Conservation (phyloP, 768 basidiomycete genomes). For the Postia placenta region DNA sequence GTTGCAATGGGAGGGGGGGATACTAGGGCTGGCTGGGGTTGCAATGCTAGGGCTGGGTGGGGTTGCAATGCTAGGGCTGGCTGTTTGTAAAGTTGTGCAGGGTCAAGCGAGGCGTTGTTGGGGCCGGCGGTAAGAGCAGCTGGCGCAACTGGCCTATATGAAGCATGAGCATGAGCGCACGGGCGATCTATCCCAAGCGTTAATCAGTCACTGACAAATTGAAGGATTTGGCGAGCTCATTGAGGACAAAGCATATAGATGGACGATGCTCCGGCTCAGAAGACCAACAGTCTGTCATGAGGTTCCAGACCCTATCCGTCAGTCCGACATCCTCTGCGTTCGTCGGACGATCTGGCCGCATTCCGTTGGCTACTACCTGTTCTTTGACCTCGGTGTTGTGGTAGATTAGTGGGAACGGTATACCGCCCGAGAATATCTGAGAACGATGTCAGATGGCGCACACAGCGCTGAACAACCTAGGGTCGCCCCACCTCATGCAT, state of each 20-base stretch:
- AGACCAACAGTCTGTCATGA: not conserved
- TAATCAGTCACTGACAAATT: too few relatives aligned
- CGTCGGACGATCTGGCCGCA: not conserved
- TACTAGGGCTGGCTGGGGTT: too few relatives aligned
- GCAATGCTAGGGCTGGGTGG: too few relatives aligned
- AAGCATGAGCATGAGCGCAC: too few relatives aligned
- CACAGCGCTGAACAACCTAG: not conserved
- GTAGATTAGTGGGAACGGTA: not conserved
- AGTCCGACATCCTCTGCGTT: not conserved
- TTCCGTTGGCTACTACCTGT: not conserved
- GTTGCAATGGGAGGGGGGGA: too few relatives aligned
- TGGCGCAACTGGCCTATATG: too few relatives aligned
- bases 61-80: too few relatives aligned
- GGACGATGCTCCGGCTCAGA: not conserved
- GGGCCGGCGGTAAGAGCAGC: too few relatives aligned
- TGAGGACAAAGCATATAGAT: not conserved
- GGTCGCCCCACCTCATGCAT: constrained; percentile 1
- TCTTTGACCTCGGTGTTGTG: not conserved
- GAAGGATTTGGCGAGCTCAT: too few relatives aligned
- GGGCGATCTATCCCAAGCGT: too few relatives aligned
- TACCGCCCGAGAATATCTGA: not conserved
- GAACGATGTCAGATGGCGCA: not conserved
- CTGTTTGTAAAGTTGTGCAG: too few relatives aligned
- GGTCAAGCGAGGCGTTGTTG: too few relatives aligned
- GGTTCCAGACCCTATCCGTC: not conserved